Evolutionary conservation across 2,329 filamentous ascomycete genomes (phyloP).

Genomic region (Neurospora sp.): DNA sequence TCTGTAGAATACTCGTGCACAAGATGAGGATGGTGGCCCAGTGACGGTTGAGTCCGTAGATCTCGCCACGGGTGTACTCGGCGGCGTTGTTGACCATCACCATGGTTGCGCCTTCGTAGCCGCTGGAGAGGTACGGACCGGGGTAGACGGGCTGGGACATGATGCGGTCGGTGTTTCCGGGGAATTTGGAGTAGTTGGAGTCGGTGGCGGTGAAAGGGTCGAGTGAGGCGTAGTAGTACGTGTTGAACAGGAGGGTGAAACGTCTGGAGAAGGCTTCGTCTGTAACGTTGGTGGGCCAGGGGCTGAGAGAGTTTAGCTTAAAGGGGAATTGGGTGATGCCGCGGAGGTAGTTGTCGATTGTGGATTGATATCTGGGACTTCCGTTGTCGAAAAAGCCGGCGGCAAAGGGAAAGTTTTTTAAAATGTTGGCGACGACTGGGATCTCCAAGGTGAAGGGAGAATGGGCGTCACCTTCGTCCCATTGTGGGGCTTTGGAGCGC

Average conservation of each 20-base stretch:
- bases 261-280: neutral
- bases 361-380: neutral
- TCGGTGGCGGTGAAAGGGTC: neutral
- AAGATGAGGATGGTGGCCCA: neutral
- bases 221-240: neutral
- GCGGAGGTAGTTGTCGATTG: neutral
- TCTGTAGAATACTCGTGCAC: neutral
- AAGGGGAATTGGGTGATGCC: neutral
- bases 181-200: neutral
- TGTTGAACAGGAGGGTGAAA: neutral
- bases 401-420: neutral
- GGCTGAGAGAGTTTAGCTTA: neutral
- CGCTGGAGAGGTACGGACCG: neutral
- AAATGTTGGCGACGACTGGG: neutral
- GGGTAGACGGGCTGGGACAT: neutral
- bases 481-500: neutral
- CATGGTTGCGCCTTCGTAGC: neutral
- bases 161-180: neutral
- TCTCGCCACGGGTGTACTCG: neutral
- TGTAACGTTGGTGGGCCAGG: neutral
- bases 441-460: neutral
- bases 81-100: neutral
- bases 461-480: neutral
- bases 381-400: neutral
- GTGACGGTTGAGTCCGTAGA: neutral